Evolutionary conservation across 2,329 filamentous ascomycete genomes (phyloP), one percentile per base, ranked within the genome.

Genomic region (Cucurbitaria berberidis): DNA sequence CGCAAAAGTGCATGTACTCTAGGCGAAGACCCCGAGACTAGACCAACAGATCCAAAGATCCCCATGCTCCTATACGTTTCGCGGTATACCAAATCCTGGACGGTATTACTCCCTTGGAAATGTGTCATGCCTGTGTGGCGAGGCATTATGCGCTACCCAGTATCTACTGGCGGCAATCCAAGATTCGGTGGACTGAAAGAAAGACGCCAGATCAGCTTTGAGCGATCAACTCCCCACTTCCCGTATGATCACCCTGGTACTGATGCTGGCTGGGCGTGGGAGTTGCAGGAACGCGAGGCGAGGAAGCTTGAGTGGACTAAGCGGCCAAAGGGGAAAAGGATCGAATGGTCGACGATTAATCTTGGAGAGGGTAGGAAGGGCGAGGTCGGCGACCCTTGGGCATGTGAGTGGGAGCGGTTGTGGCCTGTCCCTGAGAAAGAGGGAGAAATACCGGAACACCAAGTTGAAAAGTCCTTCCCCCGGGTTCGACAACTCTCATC

Each of bases 51-150:
- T 66, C 90, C 90, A 1, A 78, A 83, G 1, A 95, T 98, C 15
- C 95, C 95, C 0, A 76, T 93, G 34, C 79, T 93, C 1, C 76
- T 96, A 5, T 80, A 91, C 4, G 81, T 87, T 29, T 85, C 84
- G 10, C 82, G 85, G 3, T 76, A 76, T 32, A 77, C 80, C 48
- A 72, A 63, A 1, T 87, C 82, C 0, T 98, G 92, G 91, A 95
- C 88, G 0, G 72, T 98, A 1, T 80, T 98, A 21, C 82, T 95
- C 3, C 95, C 95, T 0, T 97, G 93, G 91, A 92, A 90, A 69
- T 96, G 90, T 64, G 89, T 98, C 30, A 80, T 86, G 30, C 86
- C 91, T 0, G 81, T 97, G 27, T 99, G 95, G 95, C 89, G 93
- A 64, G 87, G 86, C 41, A 77, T 98, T 13, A 88, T 96, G 76